A percentile compares a stretch with the other conserved stretches of the same genome.
Conservation (phyloP, 2,329 filamentous ascomycete species). For the Fusarium tjaetaba region DNA sequence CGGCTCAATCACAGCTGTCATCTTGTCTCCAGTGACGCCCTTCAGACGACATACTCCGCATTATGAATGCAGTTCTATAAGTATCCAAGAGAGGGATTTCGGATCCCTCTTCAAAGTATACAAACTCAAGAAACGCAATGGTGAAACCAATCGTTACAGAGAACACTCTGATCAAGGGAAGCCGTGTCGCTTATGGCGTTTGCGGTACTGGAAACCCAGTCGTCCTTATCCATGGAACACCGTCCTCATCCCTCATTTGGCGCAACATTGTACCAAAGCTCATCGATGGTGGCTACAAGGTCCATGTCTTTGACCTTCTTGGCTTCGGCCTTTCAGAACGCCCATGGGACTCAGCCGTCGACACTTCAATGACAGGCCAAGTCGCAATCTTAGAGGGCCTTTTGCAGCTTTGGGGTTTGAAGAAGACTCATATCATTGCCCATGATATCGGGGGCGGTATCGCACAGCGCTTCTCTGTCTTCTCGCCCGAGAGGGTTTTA, state of each 20-base stretch:
- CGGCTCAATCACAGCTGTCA: neutral
- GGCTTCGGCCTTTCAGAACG: constrained; percentile 48
- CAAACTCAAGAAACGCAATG: neutral
- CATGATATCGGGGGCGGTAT: constrained; percentile 49
- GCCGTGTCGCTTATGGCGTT: constrained; percentile 44
- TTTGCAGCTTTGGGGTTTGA: constrained; percentile 42
- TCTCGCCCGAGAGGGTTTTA: constrained; percentile 32
- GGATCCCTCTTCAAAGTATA: neutral
- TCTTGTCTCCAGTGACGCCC: constrained; percentile 14
- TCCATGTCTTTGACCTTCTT: constrained; percentile 46
- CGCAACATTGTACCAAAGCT: constrained; percentile 43
- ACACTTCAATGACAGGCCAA: constrained; percentile 49
- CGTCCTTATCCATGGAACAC: constrained; percentile 48
- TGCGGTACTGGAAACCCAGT: constrained; percentile 42
- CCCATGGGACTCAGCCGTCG: constrained; percentile 41
- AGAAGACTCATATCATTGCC: constrained; percentile 40
- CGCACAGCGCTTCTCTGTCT: constrained; percentile 44
- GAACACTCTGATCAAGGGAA: constrained; percentile 41
- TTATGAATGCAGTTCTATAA: constrained; percentile 31
- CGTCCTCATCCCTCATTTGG: constrained; percentile 49
- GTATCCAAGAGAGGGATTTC: neutral
- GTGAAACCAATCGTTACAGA: constrained; percentile 40
- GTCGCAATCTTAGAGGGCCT: constrained; percentile 44
- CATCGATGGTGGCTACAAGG: constrained; percentile 36
- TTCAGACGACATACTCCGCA: constrained; percentile 23